Evolutionary conservation across 1,139 yeast species (phyloP).

Genomic region (Pneumocystis jirovecii): DNA sequence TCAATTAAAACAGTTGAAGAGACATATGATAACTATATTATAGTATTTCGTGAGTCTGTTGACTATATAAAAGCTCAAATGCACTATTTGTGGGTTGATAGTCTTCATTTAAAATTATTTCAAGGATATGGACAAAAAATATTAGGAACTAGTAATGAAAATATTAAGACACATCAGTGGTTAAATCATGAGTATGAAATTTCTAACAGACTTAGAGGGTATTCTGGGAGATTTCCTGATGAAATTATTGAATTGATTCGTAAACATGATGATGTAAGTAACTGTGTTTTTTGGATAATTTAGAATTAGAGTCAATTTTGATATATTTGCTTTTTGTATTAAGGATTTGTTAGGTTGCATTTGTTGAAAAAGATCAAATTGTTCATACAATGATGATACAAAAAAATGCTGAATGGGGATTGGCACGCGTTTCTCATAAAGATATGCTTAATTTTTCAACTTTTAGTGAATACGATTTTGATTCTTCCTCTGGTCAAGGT

Average conservation of each 20-base stretch:
- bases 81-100: slow-evolving; percentile 45
- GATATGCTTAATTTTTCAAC: slow-evolving; percentile 57
- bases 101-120: slow-evolving; percentile 29
- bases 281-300: slow-evolving; percentile 49
- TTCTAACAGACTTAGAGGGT: slow-evolving; percentile 30
- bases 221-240: slow-evolving; percentile 27
- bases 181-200: slow-evolving; percentile 51
- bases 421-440: slow-evolving; percentile 88
- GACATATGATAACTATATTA: background rate
- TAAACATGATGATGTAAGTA: slow-evolving; percentile 54
- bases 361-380: slow-evolving; percentile 18
- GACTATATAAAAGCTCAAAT: background rate
- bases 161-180: slow-evolving; percentile 29
- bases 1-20: background rate
- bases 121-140: slow-evolving; percentile 25
- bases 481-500: slow-evolving; percentile 75
- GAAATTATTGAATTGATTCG: slow-evolving; percentile 58
- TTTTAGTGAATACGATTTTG: slow-evolving; percentile 76
- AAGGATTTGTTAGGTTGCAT: slow-evolving; percentile 36
- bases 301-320: slow-evolving; percentile 54
- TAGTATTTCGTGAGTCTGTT: background rate
- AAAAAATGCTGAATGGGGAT: slow-evolving; percentile 85
- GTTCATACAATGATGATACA: slow-evolving; percentile 7
- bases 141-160: slow-evolving; percentile 30
- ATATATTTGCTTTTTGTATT: slow-evolving; percentile 39